Conservation (phyloP, 352 stramenopile genomes). For the Phytophthora sp. region DNA sequence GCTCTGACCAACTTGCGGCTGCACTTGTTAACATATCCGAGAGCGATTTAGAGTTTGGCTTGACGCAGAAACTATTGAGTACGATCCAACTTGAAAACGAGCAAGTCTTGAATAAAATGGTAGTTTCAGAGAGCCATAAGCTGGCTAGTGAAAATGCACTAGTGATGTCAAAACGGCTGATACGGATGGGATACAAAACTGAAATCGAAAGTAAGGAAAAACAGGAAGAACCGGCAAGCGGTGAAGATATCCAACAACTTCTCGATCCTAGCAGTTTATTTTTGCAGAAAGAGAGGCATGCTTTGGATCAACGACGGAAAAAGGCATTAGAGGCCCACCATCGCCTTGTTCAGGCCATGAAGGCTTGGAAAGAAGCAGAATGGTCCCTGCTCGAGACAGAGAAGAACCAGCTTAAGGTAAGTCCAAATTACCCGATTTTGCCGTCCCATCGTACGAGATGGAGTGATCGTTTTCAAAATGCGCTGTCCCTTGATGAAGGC, state of each 20-base stretch:
- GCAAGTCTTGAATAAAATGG: conserved; percentile 42
- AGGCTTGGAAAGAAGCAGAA: conserved; percentile 78
- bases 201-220: conserved; percentile 6
- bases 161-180: conserved; percentile 50
- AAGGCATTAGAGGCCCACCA: conserved; percentile 57
- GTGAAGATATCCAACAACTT: conserved; percentile 13
- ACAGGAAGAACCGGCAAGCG: conserved; percentile 3
- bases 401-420: conserved; percentile 51
- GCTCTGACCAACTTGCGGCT: conserved; percentile 54
- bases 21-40: conserved; percentile 60
- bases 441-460: conserved; percentile 58
- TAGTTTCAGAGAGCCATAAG: conserved; percentile 38
- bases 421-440: conserved; percentile 51
- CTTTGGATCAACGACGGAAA: conserved; percentile 56
- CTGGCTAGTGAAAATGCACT: conserved; percentile 56
- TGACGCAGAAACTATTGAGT: conserved; percentile 47
- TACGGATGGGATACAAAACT: conserved; percentile 70
- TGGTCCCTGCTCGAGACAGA: conserved; percentile 61
- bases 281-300: conserved; percentile 58
- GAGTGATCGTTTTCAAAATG: conserved; percentile 68
- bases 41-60: conserved; percentile 71
- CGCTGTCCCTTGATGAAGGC: conserved; percentile 47
- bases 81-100: conserved; percentile 55
- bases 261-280: conserved; percentile 48
- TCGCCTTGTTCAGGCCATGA: conserved; percentile 68